Conservation (phyloP, 2,329 filamentous ascomycete genomes). For the Cladosporium sp. region DNA sequence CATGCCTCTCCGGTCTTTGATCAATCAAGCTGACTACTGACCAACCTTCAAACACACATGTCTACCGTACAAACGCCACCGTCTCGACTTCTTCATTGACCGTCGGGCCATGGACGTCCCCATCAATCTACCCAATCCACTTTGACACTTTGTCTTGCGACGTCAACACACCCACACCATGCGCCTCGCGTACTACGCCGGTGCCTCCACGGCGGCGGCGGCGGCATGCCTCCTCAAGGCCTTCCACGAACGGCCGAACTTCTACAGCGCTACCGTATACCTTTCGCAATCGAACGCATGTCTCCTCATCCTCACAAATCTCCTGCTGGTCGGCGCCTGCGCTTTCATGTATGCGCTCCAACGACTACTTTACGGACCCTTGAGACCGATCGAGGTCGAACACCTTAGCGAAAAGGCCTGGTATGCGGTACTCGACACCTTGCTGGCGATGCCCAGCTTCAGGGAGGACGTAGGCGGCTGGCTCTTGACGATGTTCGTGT, state of each 20-base stretch:
- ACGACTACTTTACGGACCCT: constrained; percentile 80
- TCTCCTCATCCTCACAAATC: constrained; percentile 88
- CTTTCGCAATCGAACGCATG: constrained; percentile 95
- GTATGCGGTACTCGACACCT: constrained; percentile 97
- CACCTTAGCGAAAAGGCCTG: constrained; percentile 96
- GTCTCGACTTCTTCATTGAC: constrained; percentile 10
- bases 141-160: constrained; percentile 12
- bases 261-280: constrained; percentile 97
- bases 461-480: constrained; percentile 90
- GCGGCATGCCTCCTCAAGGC: constrained; percentile 81
- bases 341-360: constrained; percentile 83
- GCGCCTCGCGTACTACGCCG: constrained; percentile 32
- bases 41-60: no score
- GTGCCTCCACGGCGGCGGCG: constrained; percentile 73
- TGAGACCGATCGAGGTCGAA: constrained; percentile 92
- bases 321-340: constrained; percentile 76
- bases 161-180: constrained; percentile 17
- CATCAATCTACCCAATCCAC: constrained; percentile 9
- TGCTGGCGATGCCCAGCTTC: constrained; percentile 97
- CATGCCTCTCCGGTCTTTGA: no score
- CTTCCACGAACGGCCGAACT: constrained; percentile 92
- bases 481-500: constrained; percentile 96
- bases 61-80: not conserved
- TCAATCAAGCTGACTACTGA: constrained; percentile 2
- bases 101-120: constrained; percentile 13